A percentile compares a stretch with the other conserved stretches of the same genome.
Evolutionary conservation across 306 rosid genomes (phyloP).

Genomic region (Alnus glutinosa): DNA sequence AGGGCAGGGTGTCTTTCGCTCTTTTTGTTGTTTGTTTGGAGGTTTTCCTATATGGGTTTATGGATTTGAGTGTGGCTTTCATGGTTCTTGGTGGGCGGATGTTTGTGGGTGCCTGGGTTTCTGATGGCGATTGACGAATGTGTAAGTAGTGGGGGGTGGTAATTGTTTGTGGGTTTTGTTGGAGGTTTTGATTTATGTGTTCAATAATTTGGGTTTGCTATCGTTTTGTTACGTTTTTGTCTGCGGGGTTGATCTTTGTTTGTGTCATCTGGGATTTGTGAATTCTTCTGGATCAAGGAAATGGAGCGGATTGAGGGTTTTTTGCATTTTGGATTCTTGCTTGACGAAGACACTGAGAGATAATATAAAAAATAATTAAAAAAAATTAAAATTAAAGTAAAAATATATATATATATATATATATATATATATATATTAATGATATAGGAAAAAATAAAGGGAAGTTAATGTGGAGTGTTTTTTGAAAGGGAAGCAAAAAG

Average conservation of each 20-base stretch:
- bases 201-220: background rate
- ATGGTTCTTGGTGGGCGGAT: constrained; percentile 21
- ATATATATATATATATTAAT: too few relatives aligned
- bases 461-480: too few relatives aligned
- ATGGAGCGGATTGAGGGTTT: too few relatives aligned
- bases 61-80: constrained; percentile 1
- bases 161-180: background rate
- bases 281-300: too few relatives aligned
- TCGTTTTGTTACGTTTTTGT: background rate
- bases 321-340: too few relatives aligned
- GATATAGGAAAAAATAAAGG: too few relatives aligned
- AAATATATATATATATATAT: too few relatives aligned
- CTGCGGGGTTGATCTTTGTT: background rate
- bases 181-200: constrained; percentile 11
- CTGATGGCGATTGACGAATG: background rate
- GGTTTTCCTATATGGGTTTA: background rate
- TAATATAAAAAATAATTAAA: too few relatives aligned
- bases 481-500: too few relatives aligned
- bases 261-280: background rate
- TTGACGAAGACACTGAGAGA: too few relatives aligned
- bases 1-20: constrained; percentile 34
- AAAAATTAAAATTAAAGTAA: too few relatives aligned
- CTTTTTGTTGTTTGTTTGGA: constrained; percentile 10
- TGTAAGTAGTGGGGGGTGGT: background rate
- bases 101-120: background rate